Base-by-base conservation (phyloP, 495 filamentous ascomycete species). In the Penicillium chermesinum region DNA sequence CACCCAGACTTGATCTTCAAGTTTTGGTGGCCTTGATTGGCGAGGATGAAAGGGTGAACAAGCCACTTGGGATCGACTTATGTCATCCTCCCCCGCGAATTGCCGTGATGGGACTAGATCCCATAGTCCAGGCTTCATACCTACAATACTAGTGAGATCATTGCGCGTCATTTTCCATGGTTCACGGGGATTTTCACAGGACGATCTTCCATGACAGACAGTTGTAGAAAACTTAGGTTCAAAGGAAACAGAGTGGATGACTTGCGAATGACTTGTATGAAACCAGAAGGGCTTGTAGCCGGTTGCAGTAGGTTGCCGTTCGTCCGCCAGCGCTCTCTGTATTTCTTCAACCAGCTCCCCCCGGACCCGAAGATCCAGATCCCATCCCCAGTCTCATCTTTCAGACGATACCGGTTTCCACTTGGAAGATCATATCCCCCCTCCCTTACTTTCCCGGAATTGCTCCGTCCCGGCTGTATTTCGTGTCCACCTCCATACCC, bases 401-500 rank as follows among this genome's bases (percentile, higher is more conserved):
- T 40, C 38, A 14, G 34, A 19, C 38, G 22, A 21, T 22, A 41
- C 18, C 30, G 3, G 41, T 35, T 15, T 35, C 42, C 42, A 44
- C 42, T 21, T 44, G 21, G 25, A 30, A 30, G 10, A 36, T 44
- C 25, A 35, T 20, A 34, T 30, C 40, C 18, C 18, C 38, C 41
- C 22, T 17, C 21, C 42, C 42, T 44, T 44, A 44, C 42, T 36
- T 44, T 63, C 45, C 54, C 48, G 20, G 15, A 42, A 32, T 49
- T 45, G 40, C 41, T 47, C 17, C 30, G 38, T 38, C 40, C 69
- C 69, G 69, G 48, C 43, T 64, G 53, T 53, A 67, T 32, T 65
- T 72, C 69, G 69, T 70, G 66, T 49, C 64, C 62, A 66, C 57
- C 60, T 63, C 25, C 25, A 53, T 53, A 50, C 54, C 57, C 46